These are phyloP conservation scores for Phytophthora ramorum DNA, from an alignment of 352 stramenopile genomes.

Conservation along the genomic window DNA sequence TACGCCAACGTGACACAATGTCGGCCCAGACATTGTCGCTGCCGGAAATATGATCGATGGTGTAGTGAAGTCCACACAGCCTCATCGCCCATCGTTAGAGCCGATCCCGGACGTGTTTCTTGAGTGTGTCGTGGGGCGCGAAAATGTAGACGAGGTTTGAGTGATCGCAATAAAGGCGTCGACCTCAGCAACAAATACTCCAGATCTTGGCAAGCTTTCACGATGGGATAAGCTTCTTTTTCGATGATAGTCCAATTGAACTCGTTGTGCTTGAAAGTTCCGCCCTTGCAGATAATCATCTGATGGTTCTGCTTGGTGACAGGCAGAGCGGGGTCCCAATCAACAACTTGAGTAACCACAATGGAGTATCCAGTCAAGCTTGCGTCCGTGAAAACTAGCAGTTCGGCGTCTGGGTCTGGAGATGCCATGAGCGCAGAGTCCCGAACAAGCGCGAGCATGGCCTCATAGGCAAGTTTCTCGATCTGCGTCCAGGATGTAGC, in stretches of 20 bases:
- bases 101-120: conserved; percentile 14
- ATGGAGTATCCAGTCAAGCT: neutral
- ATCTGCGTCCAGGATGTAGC: too few species aligned
- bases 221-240: neutral
- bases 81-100: conserved; percentile 24
- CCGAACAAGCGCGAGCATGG: neutral
- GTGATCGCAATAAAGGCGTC: conserved; percentile 30
- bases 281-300: neutral
- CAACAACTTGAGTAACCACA: neutral
- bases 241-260: neutral
- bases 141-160: conserved; percentile 29
- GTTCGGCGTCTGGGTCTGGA: neutral
- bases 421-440: neutral
- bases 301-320: neutral
- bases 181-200: neutral
- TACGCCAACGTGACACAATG: conserved; percentile 13
- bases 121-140: conserved; percentile 7
- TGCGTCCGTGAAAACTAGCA: conserved; percentile 1
- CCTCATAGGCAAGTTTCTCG: too few species aligned
- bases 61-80: conserved; percentile 17
- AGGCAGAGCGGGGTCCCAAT: neutral
- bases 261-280: neutral
- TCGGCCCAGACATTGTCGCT: conserved; percentile 10
- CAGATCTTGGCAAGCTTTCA: neutral
- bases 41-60: conserved; percentile 21